Percentiles rank a stretch among this genome's conserved stretches.
These are phyloP conservation scores for Zymoseptoria passerinii DNA, from an alignment of 2,329 filamentous ascomycete species.

Conservation along the genomic window DNA sequence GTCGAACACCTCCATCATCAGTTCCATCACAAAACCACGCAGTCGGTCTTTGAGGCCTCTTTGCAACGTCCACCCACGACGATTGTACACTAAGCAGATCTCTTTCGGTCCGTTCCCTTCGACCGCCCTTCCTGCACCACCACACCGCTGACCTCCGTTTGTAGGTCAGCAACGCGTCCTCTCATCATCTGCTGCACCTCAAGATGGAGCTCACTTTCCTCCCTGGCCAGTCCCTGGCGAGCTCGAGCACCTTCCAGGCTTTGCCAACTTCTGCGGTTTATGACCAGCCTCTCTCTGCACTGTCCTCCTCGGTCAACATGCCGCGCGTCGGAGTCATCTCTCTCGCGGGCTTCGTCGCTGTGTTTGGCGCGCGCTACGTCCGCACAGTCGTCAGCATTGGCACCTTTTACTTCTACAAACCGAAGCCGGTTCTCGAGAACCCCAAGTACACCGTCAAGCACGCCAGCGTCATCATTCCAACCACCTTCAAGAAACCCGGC, in stretches of 20 bases:
- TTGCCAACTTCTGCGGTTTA: background rate
- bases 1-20: background rate
- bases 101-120: background rate
- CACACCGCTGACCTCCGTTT: background rate
- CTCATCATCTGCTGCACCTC: background rate
- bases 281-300: background rate
- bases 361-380: constrained; percentile 21
- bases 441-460: constrained; percentile 23
- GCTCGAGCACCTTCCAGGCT: background rate
- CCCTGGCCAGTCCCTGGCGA: background rate
- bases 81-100: background rate
- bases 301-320: background rate
- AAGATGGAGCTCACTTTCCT: background rate
- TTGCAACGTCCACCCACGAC: background rate
- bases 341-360: constrained; percentile 9
- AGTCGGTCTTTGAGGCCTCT: background rate
- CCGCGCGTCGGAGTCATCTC: background rate
- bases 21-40: background rate
- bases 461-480: constrained; percentile 29
- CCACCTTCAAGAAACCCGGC: constrained; percentile 25
- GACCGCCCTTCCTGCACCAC: background rate
- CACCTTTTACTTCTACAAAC: constrained; percentile 23
- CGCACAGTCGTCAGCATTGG: constrained; percentile 25
- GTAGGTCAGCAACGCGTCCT: background rate
- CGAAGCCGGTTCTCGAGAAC: constrained; percentile 17